Conservation (phyloP, 176 grass and related monocot genomes). For the Hordeum vulgare region DNA sequence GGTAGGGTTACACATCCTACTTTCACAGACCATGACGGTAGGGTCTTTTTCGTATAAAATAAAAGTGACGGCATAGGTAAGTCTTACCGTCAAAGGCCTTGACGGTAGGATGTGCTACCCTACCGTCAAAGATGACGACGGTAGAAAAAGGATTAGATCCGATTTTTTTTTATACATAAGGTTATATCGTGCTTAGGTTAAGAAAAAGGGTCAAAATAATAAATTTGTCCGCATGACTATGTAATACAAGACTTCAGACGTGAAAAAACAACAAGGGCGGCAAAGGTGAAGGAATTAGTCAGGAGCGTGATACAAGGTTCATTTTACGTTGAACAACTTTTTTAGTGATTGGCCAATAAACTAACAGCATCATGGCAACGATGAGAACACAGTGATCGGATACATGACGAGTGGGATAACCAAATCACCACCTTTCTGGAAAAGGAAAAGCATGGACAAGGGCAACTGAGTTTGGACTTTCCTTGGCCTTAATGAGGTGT, state of each 20-base stretch:
- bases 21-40: too few species aligned
- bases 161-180: too few species aligned
- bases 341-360: not conserved
- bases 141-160: too few species aligned
- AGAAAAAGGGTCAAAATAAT: too few species aligned
- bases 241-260: not conserved
- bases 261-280: not conserved
- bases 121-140: too few species aligned
- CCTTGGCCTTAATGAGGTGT: constrained; percentile 29
- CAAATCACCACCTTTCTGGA: constrained; percentile 28
- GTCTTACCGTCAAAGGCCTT: too few species aligned
- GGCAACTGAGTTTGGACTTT: constrained; percentile 29
- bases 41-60: too few species aligned
- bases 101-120: too few species aligned
- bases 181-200: too few species aligned
- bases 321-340: not conserved
- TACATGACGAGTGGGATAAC: not conserved
- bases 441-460: constrained; percentile 37
- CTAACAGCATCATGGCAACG: not conserved
- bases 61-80: too few species aligned
- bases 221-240: too few species aligned
- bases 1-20: too few species aligned
- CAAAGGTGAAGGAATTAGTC: not conserved
- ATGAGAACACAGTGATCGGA: constrained; percentile 17
- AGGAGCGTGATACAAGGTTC: not conserved